These are phyloP conservation scores for Ophiobolus disseminans DNA, from an alignment of 2,329 filamentous ascomycete species.

Conservation along the genomic window DNA sequence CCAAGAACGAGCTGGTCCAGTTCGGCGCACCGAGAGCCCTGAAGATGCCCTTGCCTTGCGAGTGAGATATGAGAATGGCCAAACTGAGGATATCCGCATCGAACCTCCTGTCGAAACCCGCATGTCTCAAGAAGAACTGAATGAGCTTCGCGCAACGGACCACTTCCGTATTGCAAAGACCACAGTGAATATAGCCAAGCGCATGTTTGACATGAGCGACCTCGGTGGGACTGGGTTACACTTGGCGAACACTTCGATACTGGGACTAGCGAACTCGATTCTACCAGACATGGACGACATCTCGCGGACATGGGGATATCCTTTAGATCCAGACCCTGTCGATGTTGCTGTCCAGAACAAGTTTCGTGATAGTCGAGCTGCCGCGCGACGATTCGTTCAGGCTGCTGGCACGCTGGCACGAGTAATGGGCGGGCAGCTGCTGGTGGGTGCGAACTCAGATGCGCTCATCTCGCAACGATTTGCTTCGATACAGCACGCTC, in stretches of 20 bases:
- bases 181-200: slow-evolving; percentile 61
- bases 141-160: slow-evolving; percentile 60
- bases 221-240: slow-evolving; percentile 47
- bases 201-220: slow-evolving; percentile 61
- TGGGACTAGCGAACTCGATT: slow-evolving; percentile 51
- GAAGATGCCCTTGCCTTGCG: slow-evolving; percentile 59
- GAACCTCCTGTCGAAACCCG: slow-evolving; percentile 39
- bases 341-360: slow-evolving; percentile 63
- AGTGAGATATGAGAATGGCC: slow-evolving; percentile 66
- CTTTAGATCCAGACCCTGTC: slow-evolving; percentile 61
- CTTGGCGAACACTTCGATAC: slow-evolving; percentile 49
- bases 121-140: slow-evolving; percentile 50
- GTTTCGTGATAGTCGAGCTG: slow-evolving; percentile 62
- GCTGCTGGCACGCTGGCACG: slow-evolving; percentile 65
- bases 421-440: slow-evolving; percentile 61
- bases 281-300: slow-evolving; percentile 65
- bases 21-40: slow-evolving; percentile 56
- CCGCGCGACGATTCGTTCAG: slow-evolving; percentile 67
- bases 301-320: slow-evolving; percentile 65
- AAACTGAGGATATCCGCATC: slow-evolving; percentile 65
- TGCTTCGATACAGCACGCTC: slow-evolving; percentile 56
- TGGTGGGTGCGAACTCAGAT: slow-evolving; percentile 50
- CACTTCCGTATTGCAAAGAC: slow-evolving; percentile 64
- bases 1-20: slow-evolving; percentile 54
- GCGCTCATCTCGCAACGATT: slow-evolving; percentile 54